These are phyloP conservation scores for Ogataea dorogensis DNA, from an alignment of 805 yeast genomes.

Conservation along the genomic window DNA sequence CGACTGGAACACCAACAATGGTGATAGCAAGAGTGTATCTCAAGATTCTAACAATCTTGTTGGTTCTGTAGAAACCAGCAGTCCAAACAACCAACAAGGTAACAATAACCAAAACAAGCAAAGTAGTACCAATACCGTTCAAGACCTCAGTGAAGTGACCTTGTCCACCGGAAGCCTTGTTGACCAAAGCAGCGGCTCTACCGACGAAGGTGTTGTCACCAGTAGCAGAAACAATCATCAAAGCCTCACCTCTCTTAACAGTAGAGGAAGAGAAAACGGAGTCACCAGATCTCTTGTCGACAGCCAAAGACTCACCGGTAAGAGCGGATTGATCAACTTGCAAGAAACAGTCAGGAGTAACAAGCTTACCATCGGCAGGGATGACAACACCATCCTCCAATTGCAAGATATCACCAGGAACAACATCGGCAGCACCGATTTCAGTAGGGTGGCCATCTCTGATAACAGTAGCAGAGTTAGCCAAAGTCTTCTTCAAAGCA, in stretches of 20 bases:
- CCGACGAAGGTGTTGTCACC: slow-evolving; percentile 96
- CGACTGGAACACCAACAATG: slow-evolving; percentile 97
- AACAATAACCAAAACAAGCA: slow-evolving; percentile 82
- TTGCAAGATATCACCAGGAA: slow-evolving; percentile 92
- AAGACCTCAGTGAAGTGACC: slow-evolving; percentile 98
- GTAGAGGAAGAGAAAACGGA: slow-evolving; percentile 88
- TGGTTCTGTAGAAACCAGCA: slow-evolving; percentile 92
- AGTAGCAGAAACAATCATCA: slow-evolving; percentile 90
- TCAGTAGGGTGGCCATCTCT: slow-evolving; percentile 79
- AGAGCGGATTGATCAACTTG: slow-evolving; percentile 96
- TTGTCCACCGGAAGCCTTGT: slow-evolving; percentile 87
- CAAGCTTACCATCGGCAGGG: slow-evolving; percentile 90
- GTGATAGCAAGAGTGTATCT: slow-evolving; percentile 94
- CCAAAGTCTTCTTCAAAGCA: slow-evolving; percentile 91
- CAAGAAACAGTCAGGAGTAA: slow-evolving; percentile 79
- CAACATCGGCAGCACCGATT: slow-evolving; percentile 79
- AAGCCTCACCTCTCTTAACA: slow-evolving; percentile 93
- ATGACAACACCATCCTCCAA: slow-evolving; percentile 91
- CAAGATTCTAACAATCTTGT: slow-evolving; percentile 80
- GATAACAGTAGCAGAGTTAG: slow-evolving; percentile 81
- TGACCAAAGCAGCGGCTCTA: slow-evolving; percentile 94
- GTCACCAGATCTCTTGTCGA: slow-evolving; percentile 88
- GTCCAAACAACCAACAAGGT: slow-evolving; percentile 89
- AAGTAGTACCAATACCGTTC: slow-evolving; percentile 94
- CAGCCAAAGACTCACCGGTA: slow-evolving; percentile 97